Evolutionary conservation across 176 grass and related monocot species (phyloP).

Genomic region (Triticum monococcum): DNA sequence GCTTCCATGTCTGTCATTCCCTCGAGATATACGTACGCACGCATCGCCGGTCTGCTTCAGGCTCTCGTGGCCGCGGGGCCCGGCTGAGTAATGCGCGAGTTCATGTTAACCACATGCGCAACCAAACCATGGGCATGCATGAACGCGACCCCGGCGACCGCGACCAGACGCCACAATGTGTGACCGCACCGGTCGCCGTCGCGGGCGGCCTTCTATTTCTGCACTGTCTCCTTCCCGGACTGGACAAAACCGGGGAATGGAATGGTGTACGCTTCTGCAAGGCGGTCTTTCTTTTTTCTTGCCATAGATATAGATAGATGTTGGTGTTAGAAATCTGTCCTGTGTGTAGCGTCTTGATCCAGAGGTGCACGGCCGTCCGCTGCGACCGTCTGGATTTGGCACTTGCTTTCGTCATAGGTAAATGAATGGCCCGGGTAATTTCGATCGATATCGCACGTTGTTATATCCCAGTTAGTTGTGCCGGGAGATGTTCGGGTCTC

Average conservation of each 20-base stretch:
- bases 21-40: neutral
- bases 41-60: neutral
- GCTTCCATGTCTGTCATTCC: neutral
- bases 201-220: neutral
- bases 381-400: neutral
- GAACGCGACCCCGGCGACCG: slow-evolving; percentile 14
- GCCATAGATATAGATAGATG: too few species aligned
- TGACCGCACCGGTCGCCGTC: neutral
- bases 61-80: neutral
- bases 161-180: neutral
- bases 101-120: neutral
- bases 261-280: neutral
- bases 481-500: too few species aligned
- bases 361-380: neutral
- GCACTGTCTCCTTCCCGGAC: neutral
- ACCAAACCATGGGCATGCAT: neutral
- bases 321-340: too few species aligned
- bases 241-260: neutral
- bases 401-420: neutral
- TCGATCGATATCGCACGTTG: neutral
- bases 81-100: neutral
- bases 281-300: too few species aligned
- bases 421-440: neutral
- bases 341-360: too few species aligned
- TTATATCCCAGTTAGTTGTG: too few species aligned